Percentiles rank a stretch among this genome's conserved stretches.
These are phyloP conservation scores for Irpex sp. DNA, from an alignment of 1,284 basidiomycete species.

Conservation along the genomic window DNA sequence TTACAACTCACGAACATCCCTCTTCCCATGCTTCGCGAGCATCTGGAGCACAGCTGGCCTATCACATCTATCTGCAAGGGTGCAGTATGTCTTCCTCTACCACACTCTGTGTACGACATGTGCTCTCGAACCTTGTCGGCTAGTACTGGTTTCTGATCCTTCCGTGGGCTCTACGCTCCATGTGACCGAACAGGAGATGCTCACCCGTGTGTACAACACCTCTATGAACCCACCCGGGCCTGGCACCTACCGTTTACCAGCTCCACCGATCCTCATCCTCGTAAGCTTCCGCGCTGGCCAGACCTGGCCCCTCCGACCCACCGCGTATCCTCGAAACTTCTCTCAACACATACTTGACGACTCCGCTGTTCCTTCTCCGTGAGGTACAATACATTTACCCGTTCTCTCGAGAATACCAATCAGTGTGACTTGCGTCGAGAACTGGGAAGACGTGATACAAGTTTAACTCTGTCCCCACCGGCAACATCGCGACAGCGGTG, in stretches of 20 bases:
- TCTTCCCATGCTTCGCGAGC: not conserved
- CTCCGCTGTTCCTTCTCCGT: not conserved
- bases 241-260: not conserved
- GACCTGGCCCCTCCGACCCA: not conserved
- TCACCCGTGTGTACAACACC: not conserved
- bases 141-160: constrained; percentile 4
- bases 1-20: not conserved
- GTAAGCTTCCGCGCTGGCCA: not conserved
- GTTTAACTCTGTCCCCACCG: not conserved
- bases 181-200: constrained; percentile 2
- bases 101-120: not conserved
- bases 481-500: not conserved
- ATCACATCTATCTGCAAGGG: not conserved
- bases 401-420: not conserved
- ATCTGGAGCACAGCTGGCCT: not conserved
- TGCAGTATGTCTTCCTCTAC: not conserved
- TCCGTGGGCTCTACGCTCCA: constrained; percentile 3
- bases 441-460: not conserved
- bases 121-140: not conserved
- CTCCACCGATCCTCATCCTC: constrained; percentile 1
- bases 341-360: not conserved
- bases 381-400: not conserved
- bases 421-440: not conserved
- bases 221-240: not conserved
- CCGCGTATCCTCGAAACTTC: constrained; percentile 5